These are phyloP conservation scores for Globisporangium ultimum DNA, from an alignment of 352 stramenopile species.

Conservation along the genomic window DNA sequence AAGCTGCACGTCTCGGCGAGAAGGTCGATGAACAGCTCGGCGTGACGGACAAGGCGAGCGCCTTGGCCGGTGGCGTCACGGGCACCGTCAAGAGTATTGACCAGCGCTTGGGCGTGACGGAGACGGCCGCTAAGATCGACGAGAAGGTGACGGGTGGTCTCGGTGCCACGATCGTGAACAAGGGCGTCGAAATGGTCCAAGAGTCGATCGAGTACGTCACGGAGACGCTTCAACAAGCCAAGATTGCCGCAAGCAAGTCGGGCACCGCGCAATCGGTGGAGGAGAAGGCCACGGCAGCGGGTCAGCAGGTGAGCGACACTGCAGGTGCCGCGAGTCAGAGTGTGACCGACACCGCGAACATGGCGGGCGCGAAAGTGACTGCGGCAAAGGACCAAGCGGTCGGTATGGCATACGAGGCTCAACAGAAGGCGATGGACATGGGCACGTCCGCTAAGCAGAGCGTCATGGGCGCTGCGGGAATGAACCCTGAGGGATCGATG, in stretches of 20 bases:
- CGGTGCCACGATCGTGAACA: constrained; percentile 43
- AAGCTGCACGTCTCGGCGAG: constrained; percentile 39
- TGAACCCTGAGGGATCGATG: no score
- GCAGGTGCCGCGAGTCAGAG: background rate
- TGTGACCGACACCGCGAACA: no score
- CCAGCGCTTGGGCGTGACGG: constrained; percentile 47
- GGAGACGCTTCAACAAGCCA: constrained; percentile 58
- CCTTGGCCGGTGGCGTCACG: constrained; percentile 28
- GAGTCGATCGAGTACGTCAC: constrained; percentile 68
- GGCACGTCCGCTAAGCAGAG: no score
- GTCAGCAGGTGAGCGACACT: background rate
- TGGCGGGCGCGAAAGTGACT: constrained; percentile 15
- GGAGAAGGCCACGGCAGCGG: constrained; percentile 15
- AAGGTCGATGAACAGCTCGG: constrained; percentile 56
- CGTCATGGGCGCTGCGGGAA: no score
- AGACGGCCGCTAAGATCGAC: constrained; percentile 56
- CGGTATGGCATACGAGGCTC: background rate
- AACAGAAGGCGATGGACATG: no score
- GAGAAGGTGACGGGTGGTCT: constrained; percentile 61
- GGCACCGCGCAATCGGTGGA: constrained; percentile 35
- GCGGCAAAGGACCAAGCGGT: constrained; percentile 6
- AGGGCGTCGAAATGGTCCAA: constrained; percentile 54
- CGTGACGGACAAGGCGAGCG: constrained; percentile 27
- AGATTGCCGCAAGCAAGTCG: constrained; percentile 45
- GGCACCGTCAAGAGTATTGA: constrained; percentile 54